phyloP scores from a whole-genome alignment of 2,329 filamentous ascomycete genomes.

The Pseudogymnoascus sp. region DNA sequence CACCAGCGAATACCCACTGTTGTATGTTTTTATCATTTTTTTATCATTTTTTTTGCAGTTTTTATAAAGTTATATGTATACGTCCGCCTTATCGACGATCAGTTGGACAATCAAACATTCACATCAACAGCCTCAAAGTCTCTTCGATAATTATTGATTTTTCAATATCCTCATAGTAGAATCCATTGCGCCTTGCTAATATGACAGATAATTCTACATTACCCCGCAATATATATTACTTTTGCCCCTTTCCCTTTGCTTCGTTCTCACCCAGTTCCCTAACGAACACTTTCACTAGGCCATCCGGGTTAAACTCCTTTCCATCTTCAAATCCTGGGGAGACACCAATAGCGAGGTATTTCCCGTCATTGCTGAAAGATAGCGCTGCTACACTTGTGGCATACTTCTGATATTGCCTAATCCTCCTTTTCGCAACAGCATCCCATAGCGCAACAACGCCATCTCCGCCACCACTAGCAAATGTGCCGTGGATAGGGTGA shows the following conservation, averaged over 20 bases:
- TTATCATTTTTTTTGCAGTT: too few relatives aligned
- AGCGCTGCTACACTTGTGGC: slow-evolving; percentile 53
- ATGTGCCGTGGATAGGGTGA: slow-evolving; percentile 55
- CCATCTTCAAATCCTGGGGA: slow-evolving; percentile 64
- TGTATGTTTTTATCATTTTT: too few relatives aligned
- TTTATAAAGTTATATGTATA: too few relatives aligned
- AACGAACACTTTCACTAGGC: slow-evolving; percentile 68
- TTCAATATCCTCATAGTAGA: not conserved
- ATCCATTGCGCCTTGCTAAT: slow-evolving; percentile 12
- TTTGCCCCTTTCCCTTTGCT: slow-evolving; percentile 39
- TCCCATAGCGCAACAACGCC: slow-evolving; percentile 67
- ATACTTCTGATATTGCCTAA: slow-evolving; percentile 60
- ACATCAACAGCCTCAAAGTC: not conserved
- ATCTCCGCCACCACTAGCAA: slow-evolving; percentile 65
- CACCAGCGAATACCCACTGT: too few relatives aligned
- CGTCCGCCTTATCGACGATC: not conserved
- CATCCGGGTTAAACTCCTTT: slow-evolving; percentile 62
- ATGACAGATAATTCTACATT: slow-evolving; percentile 7
- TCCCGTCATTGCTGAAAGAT: slow-evolving; percentile 56
- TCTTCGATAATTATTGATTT: not conserved
- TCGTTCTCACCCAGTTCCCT: slow-evolving; percentile 80
- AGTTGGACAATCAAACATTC: not conserved
- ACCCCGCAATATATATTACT: slow-evolving; percentile 14
- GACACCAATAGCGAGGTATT: slow-evolving; percentile 54
- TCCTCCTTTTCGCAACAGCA: slow-evolving; percentile 60